phyloP scores from a whole-genome alignment of 2,329 filamentous ascomycete genomes.

The Neopestalotiopsis sp. region DNA sequence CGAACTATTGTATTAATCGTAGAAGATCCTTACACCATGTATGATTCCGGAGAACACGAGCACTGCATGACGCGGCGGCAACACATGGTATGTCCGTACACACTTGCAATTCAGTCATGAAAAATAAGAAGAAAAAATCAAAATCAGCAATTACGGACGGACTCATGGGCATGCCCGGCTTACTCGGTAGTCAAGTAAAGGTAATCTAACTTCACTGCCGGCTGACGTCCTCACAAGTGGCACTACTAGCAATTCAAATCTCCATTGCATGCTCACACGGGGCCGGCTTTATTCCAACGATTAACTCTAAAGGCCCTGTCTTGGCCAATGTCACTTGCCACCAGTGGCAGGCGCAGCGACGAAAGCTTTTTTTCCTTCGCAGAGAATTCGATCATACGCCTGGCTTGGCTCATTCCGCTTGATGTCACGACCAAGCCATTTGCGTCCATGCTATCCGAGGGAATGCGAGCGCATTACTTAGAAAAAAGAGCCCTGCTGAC shows the following conservation, averaged over 20 bases:
- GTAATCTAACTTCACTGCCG: background rate
- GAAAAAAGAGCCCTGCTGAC: background rate
- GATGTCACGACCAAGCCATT: background rate
- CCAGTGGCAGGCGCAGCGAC: conserved; percentile 28
- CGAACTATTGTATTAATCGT: no score
- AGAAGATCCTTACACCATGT: no score
- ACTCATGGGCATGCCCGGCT: no score
- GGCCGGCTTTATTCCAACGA: background rate
- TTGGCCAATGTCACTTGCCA: conserved; percentile 28
- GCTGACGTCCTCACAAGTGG: background rate
- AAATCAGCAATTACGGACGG: no score
- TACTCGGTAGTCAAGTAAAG: background rate
- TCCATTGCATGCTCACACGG: background rate
- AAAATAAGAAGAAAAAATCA: no score
- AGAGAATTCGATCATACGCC: background rate
- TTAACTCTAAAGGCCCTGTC: conserved; percentile 1
- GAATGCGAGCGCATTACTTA: background rate
- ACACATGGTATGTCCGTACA: no score
- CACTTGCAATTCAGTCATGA: no score
- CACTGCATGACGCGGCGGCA: no score
- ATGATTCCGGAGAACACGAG: no score
- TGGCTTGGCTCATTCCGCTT: conserved; percentile 7
- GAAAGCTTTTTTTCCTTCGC: conserved; percentile 10
- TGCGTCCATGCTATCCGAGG: background rate
- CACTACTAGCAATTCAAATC: background rate